Evolutionary conservation across 805 yeast species (phyloP), one percentile per base, ranked within the genome.

Genomic region (Pichia manshurica): DNA sequence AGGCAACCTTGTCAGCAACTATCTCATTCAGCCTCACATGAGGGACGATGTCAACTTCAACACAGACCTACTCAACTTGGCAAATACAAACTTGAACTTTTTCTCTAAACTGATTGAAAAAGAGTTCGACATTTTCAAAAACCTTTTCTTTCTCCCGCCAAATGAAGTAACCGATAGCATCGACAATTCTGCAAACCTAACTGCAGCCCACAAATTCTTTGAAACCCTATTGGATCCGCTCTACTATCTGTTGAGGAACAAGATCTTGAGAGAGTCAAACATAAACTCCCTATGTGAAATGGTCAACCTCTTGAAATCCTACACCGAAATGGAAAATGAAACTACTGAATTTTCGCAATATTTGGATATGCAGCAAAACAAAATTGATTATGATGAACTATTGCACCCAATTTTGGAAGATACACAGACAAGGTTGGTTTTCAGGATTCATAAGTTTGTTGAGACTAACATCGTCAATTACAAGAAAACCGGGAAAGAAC

Each of bases 371-470:
- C 57, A 55, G 19, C 50, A 47, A 21, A 42, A 41, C 21, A 39
- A 55, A 64, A 64, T 72, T n/a, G 72, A 78, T 49, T 74, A 75
- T 51, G 86, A 81, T 9, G 72, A 71, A 39, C 65, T 88, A 4
- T 82, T 87, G 52, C 78, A 77, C 47, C 90, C 95, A 0, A 76
- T 88, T 10, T 63, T 84, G 22, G 79, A 81, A 48, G 95, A 85
- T 57, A 78, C 83, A 0, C 98, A 91, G 64, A 74, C 87, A 2
- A 71, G 96, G 50, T 70, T 91, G 35, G 82, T 88, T 2, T 86
- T 90, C 63, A 73, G 91, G 55, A 83, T 85, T 12, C 93, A 87
- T 60, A 73, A 77, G 8, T 82, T 75, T 53, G 78, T 87, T 28
- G 91, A 85, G 52, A 77, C 78, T 31, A 80, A 79, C 50, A 77